Conservation (phyloP, 1,139 yeast species). For the Geotrichum fermentans region DNA sequence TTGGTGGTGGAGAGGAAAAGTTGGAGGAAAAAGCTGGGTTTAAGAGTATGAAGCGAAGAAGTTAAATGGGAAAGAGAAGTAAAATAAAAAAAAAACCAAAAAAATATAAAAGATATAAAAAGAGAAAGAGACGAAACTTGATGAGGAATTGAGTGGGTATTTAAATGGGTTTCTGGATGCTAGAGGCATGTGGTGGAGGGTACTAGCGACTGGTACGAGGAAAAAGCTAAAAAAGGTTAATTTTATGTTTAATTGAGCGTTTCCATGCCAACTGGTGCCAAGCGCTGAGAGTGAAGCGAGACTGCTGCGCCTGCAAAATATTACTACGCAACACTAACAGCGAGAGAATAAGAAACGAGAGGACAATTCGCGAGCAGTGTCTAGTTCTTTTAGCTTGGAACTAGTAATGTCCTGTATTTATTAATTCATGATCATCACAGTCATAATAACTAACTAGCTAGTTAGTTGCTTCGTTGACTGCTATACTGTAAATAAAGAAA, state of each 20-base stretch:
- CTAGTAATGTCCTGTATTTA: no score
- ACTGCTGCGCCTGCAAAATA: no score
- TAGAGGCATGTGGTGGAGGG: background rate
- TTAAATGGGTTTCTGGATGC: background rate
- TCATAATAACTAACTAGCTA: no score
- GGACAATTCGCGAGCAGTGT: no score
- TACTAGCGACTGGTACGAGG: background rate
- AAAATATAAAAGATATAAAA: background rate
- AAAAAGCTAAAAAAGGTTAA: background rate
- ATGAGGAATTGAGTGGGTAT: background rate
- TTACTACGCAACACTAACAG: no score
- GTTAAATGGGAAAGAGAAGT: background rate
- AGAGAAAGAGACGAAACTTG: background rate
- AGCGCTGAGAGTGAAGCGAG: no score
- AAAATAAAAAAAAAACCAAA: background rate
- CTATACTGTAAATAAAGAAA: no score
- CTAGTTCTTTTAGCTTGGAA: no score
- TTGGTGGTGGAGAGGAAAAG: background rate
- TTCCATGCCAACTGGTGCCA: slow-evolving; percentile 1
- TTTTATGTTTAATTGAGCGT: background rate
- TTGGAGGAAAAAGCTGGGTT: background rate
- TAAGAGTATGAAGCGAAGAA: background rate
- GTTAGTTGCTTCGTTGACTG: no score
- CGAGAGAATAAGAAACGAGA: no score
- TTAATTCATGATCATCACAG: no score